Percentiles rank a stretch among this genome's conserved stretches.
These are phyloP conservation scores for Mortierella sp. DNA, from an alignment of 371 early-diverging fungal species.

Conservation along the genomic window DNA sequence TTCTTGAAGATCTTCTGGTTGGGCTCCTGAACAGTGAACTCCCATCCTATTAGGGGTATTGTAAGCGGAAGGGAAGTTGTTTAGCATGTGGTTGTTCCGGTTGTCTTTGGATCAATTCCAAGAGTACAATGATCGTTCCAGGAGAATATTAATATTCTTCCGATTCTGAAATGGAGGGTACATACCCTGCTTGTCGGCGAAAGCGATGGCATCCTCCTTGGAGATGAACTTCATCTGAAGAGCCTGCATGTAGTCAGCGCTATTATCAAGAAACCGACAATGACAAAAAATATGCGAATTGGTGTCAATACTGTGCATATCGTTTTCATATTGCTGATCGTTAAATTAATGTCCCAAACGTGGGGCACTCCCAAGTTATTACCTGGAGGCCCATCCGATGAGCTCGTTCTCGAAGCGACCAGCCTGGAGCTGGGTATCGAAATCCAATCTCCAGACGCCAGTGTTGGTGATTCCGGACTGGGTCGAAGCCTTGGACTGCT, in stretches of 20 bases:
- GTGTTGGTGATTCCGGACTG: constrained; percentile 88
- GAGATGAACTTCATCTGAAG: constrained; percentile 86
- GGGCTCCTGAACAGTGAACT: constrained; percentile 91
- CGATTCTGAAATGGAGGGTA: background rate
- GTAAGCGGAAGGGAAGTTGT: background rate
- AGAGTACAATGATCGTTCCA: background rate
- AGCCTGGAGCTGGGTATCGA: constrained; percentile 82
- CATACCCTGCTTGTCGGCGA: constrained; percentile 94
- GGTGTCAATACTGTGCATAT: background rate
- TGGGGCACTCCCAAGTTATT: constrained; percentile 4
- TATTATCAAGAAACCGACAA: constrained; percentile 38
- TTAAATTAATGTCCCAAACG: no score
- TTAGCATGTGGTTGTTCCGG: background rate
- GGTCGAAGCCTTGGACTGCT: constrained; percentile 87
- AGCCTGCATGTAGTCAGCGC: constrained; percentile 89
- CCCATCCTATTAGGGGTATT: constrained; percentile 71
- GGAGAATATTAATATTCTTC: background rate
- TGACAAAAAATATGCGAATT: background rate
- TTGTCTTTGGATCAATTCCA: background rate
- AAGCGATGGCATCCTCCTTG: constrained; percentile 92
- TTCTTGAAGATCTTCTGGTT: constrained; percentile 78
- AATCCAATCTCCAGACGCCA: constrained; percentile 90
- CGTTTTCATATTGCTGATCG: background rate
- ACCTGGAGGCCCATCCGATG: constrained; percentile 97
- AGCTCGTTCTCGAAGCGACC: constrained; percentile 94